phyloP scores from a whole-genome alignment of 108 stramenopile genomes.

The Chaetoceros tenuissimus region DNA sequence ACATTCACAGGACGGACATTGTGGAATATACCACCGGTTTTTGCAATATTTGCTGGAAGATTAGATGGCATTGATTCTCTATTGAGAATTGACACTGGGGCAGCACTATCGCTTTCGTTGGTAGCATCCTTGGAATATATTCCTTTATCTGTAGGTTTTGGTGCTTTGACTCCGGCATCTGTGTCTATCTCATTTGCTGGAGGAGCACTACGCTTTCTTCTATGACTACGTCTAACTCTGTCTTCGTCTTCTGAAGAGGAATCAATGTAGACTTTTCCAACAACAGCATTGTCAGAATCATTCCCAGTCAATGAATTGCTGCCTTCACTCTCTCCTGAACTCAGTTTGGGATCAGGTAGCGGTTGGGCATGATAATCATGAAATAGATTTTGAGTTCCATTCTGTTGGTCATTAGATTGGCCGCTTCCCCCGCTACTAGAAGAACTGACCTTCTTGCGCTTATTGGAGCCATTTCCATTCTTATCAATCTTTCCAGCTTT shows the following conservation, averaged over 20 bases:
- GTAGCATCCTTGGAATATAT: conserved; percentile 13
- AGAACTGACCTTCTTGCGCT: conserved; percentile 51
- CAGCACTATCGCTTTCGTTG: neutral
- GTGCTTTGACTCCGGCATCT: conserved; percentile 17
- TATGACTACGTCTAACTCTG: neutral
- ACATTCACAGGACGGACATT: conserved; percentile 34
- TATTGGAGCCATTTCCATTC: conserved; percentile 7
- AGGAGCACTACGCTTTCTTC: neutral
- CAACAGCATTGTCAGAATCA: conserved; percentile 41
- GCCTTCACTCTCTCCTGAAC: conserved; percentile 31
- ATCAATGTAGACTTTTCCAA: conserved; percentile 51
- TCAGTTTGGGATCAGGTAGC: conserved; percentile 60
- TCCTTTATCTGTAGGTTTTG: conserved; percentile 22
- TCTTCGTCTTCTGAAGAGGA: conserved; percentile 59
- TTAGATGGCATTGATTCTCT: conserved; percentile 1
- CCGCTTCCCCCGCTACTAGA: conserved; percentile 42
- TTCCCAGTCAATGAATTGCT: conserved; percentile 29
- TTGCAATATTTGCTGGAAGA: conserved; percentile 63
- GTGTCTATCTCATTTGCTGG: neutral
- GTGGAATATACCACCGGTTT: conserved; percentile 62
- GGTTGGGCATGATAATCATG: conserved; percentile 76
- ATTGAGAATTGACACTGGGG: neutral
- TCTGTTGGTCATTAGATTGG: conserved; percentile 10
- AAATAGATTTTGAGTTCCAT: conserved; percentile 35
- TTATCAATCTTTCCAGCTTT: conserved; percentile 9